Evolutionary conservation across 2,329 filamentous ascomycete genomes (phyloP).

Genomic region (Colletotrichum salicis): DNA sequence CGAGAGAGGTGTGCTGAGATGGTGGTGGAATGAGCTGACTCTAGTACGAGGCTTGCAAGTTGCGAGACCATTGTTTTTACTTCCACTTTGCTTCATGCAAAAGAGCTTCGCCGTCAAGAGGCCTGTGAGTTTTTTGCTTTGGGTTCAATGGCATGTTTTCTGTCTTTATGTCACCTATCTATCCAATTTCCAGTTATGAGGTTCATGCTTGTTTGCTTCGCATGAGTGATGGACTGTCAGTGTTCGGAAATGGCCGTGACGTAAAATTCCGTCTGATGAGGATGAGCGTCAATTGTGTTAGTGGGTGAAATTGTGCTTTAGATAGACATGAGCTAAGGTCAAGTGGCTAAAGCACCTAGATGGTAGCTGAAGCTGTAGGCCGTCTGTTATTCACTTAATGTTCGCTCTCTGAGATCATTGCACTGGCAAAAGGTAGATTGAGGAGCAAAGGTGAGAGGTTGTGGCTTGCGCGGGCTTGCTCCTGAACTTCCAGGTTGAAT

Average conservation of each 20-base stretch:
- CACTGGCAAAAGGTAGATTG: not conserved
- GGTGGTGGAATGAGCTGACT: constrained; percentile 23
- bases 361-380: not conserved
- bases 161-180: not conserved
- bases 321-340: not conserved
- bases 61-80: not conserved
- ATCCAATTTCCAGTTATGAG: constrained; percentile 11
- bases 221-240: not conserved
- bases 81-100: constrained; percentile 15
- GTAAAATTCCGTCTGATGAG: constrained; percentile 14
- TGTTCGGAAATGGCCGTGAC: constrained; percentile 31
- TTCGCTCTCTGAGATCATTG: not conserved
- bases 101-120: not conserved
- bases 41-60: constrained; percentile 26
- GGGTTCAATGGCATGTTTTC: not conserved
- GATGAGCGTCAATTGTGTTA: not conserved
- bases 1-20: not conserved
- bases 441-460: not conserved
- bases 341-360: not conserved
- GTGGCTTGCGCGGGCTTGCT: constrained; percentile 22
- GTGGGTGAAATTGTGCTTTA: not conserved
- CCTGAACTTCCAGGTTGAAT: not conserved
- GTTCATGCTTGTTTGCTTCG: constrained; percentile 6
- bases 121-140: not conserved
- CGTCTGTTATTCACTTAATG: not conserved